Conservation (phyloP, 163 green algal genomes). For the Prototheca cutis region DNA sequence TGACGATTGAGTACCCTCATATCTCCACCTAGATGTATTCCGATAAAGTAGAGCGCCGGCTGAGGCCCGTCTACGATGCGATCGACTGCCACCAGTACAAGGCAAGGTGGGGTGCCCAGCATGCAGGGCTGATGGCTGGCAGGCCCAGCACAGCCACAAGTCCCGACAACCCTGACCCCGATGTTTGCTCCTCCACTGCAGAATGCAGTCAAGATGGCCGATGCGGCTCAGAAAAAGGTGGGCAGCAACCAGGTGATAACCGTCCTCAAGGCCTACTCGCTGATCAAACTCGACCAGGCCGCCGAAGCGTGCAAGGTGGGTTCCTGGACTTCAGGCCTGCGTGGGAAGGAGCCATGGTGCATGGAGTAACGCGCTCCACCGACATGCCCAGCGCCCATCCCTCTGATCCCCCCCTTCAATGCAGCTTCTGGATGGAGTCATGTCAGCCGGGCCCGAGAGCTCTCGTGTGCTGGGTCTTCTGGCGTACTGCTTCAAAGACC, state of each 20-base stretch:
- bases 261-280: neutral
- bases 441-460: neutral
- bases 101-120: neutral
- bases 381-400: no score
- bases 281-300: neutral
- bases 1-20: no score
- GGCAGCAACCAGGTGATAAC: neutral
- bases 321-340: no score
- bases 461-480: neutral
- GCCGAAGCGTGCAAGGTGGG: no score
- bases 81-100: neutral
- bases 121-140: neutral
- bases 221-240: neutral
- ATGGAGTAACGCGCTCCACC: no score
- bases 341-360: no score
- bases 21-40: neutral
- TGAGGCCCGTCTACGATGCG: slow-evolving; percentile 1
- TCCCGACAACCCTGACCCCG: neutral
- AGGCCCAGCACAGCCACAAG: neutral
- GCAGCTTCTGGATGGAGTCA: neutral
- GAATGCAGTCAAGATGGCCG: neutral
- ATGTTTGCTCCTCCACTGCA: neutral
- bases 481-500: neutral
- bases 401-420: neutral
- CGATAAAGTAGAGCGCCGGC: neutral